Evolutionary conservation across 495 filamentous ascomycete species (phyloP), one percentile per base, ranked within the genome.

Genomic region (Astrothelium subdiscretum): DNA sequence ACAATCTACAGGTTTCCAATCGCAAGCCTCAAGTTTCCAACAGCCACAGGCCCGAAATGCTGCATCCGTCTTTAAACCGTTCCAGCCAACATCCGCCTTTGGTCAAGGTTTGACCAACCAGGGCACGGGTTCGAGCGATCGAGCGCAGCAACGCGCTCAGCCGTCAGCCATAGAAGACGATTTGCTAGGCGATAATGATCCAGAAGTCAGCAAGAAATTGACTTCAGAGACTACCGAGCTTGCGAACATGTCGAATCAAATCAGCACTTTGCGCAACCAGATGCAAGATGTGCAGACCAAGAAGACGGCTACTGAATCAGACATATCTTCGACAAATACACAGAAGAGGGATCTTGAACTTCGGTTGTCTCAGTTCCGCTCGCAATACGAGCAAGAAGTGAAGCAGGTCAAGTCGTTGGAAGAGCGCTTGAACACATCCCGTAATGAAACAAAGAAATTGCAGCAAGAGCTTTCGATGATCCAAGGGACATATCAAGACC

Each of bases 201-300:
- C 90, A 2, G 92, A 96, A 71, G 82, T 91, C 57, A 91, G 84
- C 70, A 95, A 88, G 71, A 92, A 87, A 69, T 75, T 97, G 54
- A 92, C 85, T 0, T 85, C 84, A 62, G 94, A 98, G 72, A 94
- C 91, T 3, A 86, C 87, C 1, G 94, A 98, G 69, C 79, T 97
- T n/a, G 94, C 91, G 31, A 98, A 98, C 69, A 75, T 98, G 60
- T 96, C 91, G 5, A 97, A 96, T 72, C 92, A 97, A 72, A 88
- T 98, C 62, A 86, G 90, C 5, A 89, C 85, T 6, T 74, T 98
- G 61, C 85, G 91, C 1, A 94, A 88, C 72, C 91, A 98, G 77
- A 96, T 96, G 82, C 88, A 94, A 71, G 90, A 90, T 63, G 85
- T 96, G 3, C 91, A 95, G 69, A 82, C 77, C 40, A 91, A 96